A percentile compares a stretch with the other conserved stretches of the same genome.
Conservation (phyloP, 179 eudicot species). For the Beta macrorhiza region DNA sequence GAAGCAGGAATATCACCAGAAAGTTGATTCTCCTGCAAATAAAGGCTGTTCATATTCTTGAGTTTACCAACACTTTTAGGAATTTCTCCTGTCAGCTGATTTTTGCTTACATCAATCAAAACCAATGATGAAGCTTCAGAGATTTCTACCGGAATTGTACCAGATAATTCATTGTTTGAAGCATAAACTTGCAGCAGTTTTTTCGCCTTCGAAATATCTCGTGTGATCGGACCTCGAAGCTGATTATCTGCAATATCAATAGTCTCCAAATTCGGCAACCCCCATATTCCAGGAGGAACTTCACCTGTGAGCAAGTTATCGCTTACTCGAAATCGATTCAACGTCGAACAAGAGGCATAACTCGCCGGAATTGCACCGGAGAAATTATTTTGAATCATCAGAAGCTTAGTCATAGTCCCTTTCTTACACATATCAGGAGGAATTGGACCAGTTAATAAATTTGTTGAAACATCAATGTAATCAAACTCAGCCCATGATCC, state of each 20-base stretch:
- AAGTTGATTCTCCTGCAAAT: conserved; percentile 48
- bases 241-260: conserved; percentile 60
- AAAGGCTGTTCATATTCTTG: conserved; percentile 41
- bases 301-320: conserved; percentile 64
- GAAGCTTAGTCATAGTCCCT: conserved; percentile 58
- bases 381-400: conserved; percentile 67
- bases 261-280: conserved; percentile 51
- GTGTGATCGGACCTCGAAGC: conserved; percentile 54
- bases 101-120: conserved; percentile 47
- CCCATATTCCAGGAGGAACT: conserved; percentile 85
- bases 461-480: conserved; percentile 83
- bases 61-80: conserved; percentile 54
- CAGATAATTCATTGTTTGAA: conserved; percentile 50
- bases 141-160: conserved; percentile 58
- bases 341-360: conserved; percentile 55
- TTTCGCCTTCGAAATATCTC: conserved; percentile 55
- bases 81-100: conserved; percentile 49
- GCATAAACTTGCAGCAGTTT: conserved; percentile 41
- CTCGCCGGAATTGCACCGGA: conserved; percentile 65
- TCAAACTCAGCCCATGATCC: conserved; percentile 76
- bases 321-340: conserved; percentile 75
- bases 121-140: conserved; percentile 40
- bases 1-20: conserved; percentile 64
- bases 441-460: conserved; percentile 61
- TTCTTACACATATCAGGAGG: conserved; percentile 88